These are phyloP conservation scores for Epichloe gansuensis DNA, from an alignment of 2,329 filamentous ascomycete genomes.

Conservation along the genomic window DNA sequence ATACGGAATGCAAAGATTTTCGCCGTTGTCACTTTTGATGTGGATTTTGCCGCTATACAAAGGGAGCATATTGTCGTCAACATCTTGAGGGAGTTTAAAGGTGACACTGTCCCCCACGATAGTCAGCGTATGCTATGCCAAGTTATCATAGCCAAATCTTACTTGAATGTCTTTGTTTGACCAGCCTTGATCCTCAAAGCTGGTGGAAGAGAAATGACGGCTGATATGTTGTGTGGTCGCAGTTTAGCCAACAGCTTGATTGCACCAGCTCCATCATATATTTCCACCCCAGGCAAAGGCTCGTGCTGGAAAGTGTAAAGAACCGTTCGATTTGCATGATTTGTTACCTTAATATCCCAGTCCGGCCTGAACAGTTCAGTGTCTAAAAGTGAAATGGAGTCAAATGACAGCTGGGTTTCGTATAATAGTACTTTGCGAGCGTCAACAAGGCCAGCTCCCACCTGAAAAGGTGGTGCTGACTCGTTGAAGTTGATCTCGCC, in stretches of 20 bases:
- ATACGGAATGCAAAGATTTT: constrained; percentile 29
- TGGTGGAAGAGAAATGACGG: constrained; percentile 17
- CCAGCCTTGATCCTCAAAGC: constrained; percentile 16
- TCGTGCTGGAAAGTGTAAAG: constrained; percentile 29
- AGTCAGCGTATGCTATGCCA: background rate
- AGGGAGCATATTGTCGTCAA: constrained; percentile 24
- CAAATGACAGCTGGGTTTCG: constrained; percentile 21
- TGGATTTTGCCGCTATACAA: constrained; percentile 32
- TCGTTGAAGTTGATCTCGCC: constrained; percentile 7
- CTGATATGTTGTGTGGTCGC: constrained; percentile 16
- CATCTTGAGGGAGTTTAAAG: constrained; percentile 16
- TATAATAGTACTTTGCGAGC: constrained; percentile 29
- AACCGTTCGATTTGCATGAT: constrained; percentile 25
- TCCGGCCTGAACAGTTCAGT: constrained; percentile 27
- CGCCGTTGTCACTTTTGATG: constrained; percentile 26
- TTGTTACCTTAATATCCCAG: constrained; percentile 28
- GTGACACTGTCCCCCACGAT: constrained; percentile 12
- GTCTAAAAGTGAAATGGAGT: constrained; percentile 36
- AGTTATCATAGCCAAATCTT: background rate
- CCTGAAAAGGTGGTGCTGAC: constrained; percentile 24
- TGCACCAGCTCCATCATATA: constrained; percentile 17
- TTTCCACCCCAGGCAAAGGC: constrained; percentile 26
- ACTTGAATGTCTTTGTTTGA: constrained; percentile 17
- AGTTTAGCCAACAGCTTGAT: constrained; percentile 16
- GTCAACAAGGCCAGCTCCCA: constrained; percentile 34